Evolutionary conservation across 345 rosid species (phyloP).

Genomic region (Rubroshorea leprosula): DNA sequence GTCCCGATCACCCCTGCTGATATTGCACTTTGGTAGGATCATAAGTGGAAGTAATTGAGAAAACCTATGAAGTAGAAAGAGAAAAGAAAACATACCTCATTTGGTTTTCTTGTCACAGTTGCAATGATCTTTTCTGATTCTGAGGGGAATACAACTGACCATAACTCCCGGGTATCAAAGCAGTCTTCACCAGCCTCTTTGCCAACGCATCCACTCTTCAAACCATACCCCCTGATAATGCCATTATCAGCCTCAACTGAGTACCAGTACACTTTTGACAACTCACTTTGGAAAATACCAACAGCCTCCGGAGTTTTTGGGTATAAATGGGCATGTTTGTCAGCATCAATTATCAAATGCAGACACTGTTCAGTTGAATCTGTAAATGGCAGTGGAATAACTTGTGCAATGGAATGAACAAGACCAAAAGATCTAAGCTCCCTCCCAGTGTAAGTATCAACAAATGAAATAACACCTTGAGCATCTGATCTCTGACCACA

Average conservation of each 20-base stretch:
- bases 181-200: slow-evolving; percentile 65
- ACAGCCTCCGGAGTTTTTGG: slow-evolving; percentile 75
- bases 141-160: slow-evolving; percentile 87
- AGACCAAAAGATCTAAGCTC: slow-evolving; percentile 54
- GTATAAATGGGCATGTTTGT: slow-evolving; percentile 65
- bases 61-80: slow-evolving; percentile 7
- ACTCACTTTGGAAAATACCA: slow-evolving; percentile 54
- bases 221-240: slow-evolving; percentile 70
- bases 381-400: slow-evolving; percentile 75
- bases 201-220: slow-evolving; percentile 53
- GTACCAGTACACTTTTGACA: slow-evolving; percentile 84
- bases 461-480: slow-evolving; percentile 65
- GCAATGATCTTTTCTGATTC: slow-evolving; percentile 87
- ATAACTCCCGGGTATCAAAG: slow-evolving; percentile 67
- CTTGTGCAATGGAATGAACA: slow-evolving; percentile 68
- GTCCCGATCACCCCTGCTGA: too few relatives aligned
- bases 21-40: too few relatives aligned
- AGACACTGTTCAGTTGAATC: slow-evolving; percentile 88
- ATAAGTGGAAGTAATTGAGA: not conserved
- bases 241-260: slow-evolving; percentile 64
- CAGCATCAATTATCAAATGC: slow-evolving; percentile 71
- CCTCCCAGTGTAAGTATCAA: slow-evolving; percentile 83
- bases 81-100: slow-evolving; percentile 54
- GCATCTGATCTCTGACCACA: slow-evolving; percentile 55
- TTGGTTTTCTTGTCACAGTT: slow-evolving; percentile 57